Evolutionary conservation across 306 rosid genomes (phyloP).

Genomic region (Begonia peltatifolia): DNA sequence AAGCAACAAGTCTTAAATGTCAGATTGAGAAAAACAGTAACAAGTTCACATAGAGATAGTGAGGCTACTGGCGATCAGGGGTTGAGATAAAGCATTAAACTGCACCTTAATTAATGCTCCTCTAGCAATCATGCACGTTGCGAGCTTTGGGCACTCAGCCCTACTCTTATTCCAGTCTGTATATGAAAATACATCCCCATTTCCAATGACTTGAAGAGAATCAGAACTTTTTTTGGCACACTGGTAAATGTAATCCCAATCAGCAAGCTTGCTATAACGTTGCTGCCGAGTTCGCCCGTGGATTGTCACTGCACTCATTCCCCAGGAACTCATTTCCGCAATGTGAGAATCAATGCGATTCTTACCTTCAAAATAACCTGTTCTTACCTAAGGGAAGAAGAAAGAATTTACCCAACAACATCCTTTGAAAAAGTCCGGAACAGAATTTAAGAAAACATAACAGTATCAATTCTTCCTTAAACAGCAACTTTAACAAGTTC

Average conservation of each 20-base stretch:
- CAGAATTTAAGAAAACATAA: too few relatives aligned
- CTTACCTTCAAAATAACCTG: conserved; percentile 84
- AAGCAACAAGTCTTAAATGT: not conserved
- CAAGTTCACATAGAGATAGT: not conserved
- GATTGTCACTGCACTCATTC: conserved; percentile 73
- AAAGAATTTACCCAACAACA: not conserved
- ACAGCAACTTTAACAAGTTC: too few relatives aligned
- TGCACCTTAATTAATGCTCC: conserved; percentile 84
- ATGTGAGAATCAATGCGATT: conserved; percentile 77
- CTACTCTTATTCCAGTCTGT: conserved; percentile 65
- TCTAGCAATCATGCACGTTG: conserved; percentile 79
- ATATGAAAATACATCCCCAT: conserved; percentile 77
- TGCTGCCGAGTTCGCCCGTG: conserved; percentile 97
- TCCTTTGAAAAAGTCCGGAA: not conserved
- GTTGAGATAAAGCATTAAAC: conserved; percentile 1
- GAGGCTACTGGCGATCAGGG: too few relatives aligned
- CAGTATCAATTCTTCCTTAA: too few relatives aligned
- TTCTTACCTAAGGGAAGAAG: conserved; percentile 51
- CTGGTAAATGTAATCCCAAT: conserved; percentile 73
- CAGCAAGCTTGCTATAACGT: conserved; percentile 95
- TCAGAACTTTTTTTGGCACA: conserved; percentile 57
- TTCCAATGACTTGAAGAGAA: conserved; percentile 60
- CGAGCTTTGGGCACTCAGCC: conserved; percentile 60
- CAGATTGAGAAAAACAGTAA: conserved; percentile 1
- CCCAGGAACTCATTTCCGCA: conserved; percentile 68